Evolutionary conservation across 208 protist genomes (phyloP), one percentile per base, ranked within the genome.

Genomic region (Wallacemonas sp.): DNA sequence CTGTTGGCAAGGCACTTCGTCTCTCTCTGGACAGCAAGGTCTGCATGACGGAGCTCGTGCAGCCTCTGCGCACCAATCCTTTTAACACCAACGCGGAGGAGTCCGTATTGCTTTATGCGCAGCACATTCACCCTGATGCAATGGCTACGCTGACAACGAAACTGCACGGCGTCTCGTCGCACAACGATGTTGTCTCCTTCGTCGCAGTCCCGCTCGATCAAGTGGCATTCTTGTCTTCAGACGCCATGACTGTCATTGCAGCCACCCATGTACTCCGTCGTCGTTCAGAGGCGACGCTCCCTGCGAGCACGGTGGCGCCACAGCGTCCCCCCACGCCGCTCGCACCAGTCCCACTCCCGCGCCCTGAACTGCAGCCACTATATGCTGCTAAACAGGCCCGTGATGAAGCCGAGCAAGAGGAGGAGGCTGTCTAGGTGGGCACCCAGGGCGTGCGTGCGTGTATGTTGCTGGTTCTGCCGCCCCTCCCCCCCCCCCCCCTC

Each of bases 301-400:
- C 91, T 19, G 33, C 45, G 2, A 63, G 53, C 36, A 96, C 91
- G 21, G 85, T 80, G 17, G 72, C 68, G 9, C 66, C 71, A 42
- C 88, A 93, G 73, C 80, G 91, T 0, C 86, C 91, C 19, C 88
- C 91, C 0, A 96, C 91, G 21, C 91, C 91, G 42, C 61, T 85
- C n/a, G 79, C 81, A 30, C 91, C 91, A 11, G 42, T 68, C 14
- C 71, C 85, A 21, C 77, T 90, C 73, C 82, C 86, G 14, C 64
- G 91, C 9, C 91, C 91, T 3, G 82, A 91, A 39, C 69, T 96
- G 17, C 82, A 96, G 68, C 86, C 86, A 5, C 65, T 96, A 17
- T 92, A 88, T 62, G 77, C 75, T n/a, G 86, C 84, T 12, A 82
- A 84, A 65, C 75, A 65, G 6, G 82, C 70, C 22, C 78, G 82